Base-by-base conservation (phyloP, 805 yeast species). In the Hemisphaericaspora nanyangensis region DNA sequence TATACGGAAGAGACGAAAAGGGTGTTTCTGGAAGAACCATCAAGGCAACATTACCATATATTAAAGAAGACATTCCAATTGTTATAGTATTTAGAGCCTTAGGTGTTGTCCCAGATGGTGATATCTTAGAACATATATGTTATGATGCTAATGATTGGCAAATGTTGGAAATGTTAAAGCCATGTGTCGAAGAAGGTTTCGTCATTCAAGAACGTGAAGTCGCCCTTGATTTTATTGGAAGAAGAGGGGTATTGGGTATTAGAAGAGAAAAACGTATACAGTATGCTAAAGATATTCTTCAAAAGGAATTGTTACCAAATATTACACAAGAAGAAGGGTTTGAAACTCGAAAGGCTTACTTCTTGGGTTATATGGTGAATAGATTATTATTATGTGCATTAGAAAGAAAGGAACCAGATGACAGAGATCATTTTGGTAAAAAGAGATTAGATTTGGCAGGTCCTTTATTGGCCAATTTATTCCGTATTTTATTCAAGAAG, bases 91-190 rank as follows among this genome's bases (percentile, higher is more conserved):
- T 93, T 67, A 79, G 99, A 72, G 99, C 99, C 8, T 74, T 93
- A 44, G 99, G 99, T 51, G 93, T 93, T 35, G 96, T 93, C 17
- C 98, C 98, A 29, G 99, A 93, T 70, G 99, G 99, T 62, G 99
- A 93, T 68, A 93, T 93, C 56, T 72, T 93, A 57, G 97, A 93
- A 65, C 99, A 93, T 65, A 93, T 93, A 43, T 93, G 99, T 70
- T 93, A 91, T 64, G 99, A 93, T 64, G 89, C 88, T 44, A 85
- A 83, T 50, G 99, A 93, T 70, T 91, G 98, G 97, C 99, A 93
- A 68, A 93, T 93, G 99, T 77, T 93, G 63, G 99, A 93, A 68
- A 88, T 93, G 93, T 75, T 93, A 57, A 95, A 93, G 63, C 99
- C 99, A 6, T 93, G 98, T 77, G 95, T 93, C 46, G 99, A 93